A percentile compares a stretch with the other conserved stretches of the same genome.
These are phyloP conservation scores for Escovopsis sp. DNA, from an alignment of 2,329 filamentous ascomycete species.

Conservation along the genomic window DNA sequence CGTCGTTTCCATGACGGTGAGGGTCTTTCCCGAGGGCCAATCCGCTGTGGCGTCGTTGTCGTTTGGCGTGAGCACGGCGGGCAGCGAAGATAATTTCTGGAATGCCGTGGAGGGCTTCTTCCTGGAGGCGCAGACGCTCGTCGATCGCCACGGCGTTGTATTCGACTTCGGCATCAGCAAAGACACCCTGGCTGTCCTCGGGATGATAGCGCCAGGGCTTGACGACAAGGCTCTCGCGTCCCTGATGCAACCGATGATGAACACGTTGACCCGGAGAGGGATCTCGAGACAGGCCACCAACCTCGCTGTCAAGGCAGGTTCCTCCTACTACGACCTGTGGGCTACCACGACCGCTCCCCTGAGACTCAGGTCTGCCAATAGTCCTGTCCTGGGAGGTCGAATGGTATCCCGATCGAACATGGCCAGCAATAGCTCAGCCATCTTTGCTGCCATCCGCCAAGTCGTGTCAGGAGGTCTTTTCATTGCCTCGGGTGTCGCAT, in stretches of 20 bases:
- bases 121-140: neutral
- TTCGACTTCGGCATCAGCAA: neutral
- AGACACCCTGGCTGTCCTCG: neutral
- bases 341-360: neutral
- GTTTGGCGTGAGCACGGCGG: constrained; percentile 16
- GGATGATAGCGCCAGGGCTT: neutral
- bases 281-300: neutral
- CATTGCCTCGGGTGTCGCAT: neutral
- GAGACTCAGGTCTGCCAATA: neutral
- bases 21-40: constrained; percentile 21
- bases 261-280: neutral
- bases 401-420: neutral
- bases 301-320: neutral
- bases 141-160: neutral
- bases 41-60: constrained; percentile 26
- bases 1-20: constrained; percentile 36
- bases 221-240: neutral
- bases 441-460: neutral
- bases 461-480: neutral
- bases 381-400: neutral
- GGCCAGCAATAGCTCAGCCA: neutral
- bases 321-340: neutral
- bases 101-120: constrained; percentile 22
- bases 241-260: neutral
- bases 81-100: constrained; percentile 29